These are phyloP conservation scores for Daedaleopsis nitida DNA, from an alignment of 768 basidiomycete genomes.

Conservation along the genomic window DNA sequence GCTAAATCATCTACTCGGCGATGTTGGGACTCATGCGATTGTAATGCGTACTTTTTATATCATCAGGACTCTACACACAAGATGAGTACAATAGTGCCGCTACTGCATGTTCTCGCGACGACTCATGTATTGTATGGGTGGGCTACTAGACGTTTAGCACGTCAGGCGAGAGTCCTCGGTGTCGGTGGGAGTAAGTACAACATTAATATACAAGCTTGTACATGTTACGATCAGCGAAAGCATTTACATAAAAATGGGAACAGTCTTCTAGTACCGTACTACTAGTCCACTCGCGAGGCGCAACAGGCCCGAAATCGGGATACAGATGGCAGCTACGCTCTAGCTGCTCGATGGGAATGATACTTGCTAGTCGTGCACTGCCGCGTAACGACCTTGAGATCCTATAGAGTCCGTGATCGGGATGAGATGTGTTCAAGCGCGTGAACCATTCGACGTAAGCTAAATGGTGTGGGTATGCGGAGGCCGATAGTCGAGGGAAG, in stretches of 20 bases:
- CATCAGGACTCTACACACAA: too few relatives aligned
- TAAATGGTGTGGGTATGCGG: slow-evolving; percentile 17
- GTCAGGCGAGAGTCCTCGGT: too few relatives aligned
- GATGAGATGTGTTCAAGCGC: slow-evolving; percentile 19
- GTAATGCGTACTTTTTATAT: too few relatives aligned
- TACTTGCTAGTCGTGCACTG: slow-evolving; percentile 16
- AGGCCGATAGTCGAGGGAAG: not conserved
- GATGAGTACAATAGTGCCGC: too few relatives aligned
- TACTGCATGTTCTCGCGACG: too few relatives aligned
- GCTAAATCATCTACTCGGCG: too few relatives aligned
- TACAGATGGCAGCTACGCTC: slow-evolving; percentile 33
- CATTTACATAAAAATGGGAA: slow-evolving; percentile 33
- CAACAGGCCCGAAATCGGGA: slow-evolving; percentile 34
- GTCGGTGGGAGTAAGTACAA: too few relatives aligned
- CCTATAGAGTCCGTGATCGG: slow-evolving; percentile 27
- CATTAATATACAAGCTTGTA: slow-evolving; percentile 20
- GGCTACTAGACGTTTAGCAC: too few relatives aligned
- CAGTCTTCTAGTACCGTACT: slow-evolving; percentile 35
- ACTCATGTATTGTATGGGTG: too few relatives aligned
- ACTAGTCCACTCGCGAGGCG: slow-evolving; percentile 34
- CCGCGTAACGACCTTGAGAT: slow-evolving; percentile 15
- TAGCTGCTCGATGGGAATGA: slow-evolving; percentile 30
- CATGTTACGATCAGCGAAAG: slow-evolving; percentile 30
- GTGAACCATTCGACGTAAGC: slow-evolving; percentile 36
- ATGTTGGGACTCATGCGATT: too few relatives aligned